phyloP scores from a whole-genome alignment of 177 flowering plant species.

The Vitis hybrid region DNA sequence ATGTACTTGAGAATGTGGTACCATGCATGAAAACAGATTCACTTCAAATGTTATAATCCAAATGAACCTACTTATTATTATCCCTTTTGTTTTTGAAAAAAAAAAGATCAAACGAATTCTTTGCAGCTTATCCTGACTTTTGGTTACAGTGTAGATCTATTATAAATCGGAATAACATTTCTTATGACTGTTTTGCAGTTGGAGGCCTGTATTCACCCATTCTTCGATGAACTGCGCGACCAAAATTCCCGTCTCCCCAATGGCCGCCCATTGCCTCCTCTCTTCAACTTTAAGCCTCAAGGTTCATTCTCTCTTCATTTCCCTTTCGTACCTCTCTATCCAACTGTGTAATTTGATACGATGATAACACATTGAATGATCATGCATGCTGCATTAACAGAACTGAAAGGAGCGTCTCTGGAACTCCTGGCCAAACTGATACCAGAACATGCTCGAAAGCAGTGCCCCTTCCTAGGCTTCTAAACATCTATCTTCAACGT shows the following conservation, averaged over 20 bases:
- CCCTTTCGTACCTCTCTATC: background rate
- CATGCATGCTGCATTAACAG: constrained; percentile 17
- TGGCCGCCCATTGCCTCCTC: constrained; percentile 61
- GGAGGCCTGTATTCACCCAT: constrained; percentile 55
- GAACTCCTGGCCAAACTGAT: constrained; percentile 42
- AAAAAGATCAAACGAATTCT: too few relatives aligned
- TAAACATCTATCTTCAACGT: constrained; percentile 6
- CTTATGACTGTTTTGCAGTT: constrained; percentile 32
- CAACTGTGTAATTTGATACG: background rate
- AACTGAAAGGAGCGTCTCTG: constrained; percentile 40
- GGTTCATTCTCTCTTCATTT: constrained; percentile 26
- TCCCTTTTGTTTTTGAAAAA: too few relatives aligned
- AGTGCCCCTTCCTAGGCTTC: constrained; percentile 31
- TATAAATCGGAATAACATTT: too few relatives aligned
- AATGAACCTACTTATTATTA: too few relatives aligned
- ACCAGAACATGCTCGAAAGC: constrained; percentile 53
- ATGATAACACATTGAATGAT: background rate
- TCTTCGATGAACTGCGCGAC: constrained; percentile 62
- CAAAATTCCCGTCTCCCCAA: constrained; percentile 56
- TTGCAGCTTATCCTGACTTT: too few relatives aligned
- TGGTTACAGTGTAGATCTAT: too few relatives aligned
- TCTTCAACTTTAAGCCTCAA: constrained; percentile 62
- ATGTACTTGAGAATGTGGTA: too few relatives aligned
- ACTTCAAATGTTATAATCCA: too few relatives aligned
- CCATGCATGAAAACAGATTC: too few relatives aligned